Percentiles rank a stretch among this genome's conserved stretches.
Evolutionary conservation across 2,329 filamentous ascomycete genomes (phyloP).

Genomic region (Penicillium sp.): DNA sequence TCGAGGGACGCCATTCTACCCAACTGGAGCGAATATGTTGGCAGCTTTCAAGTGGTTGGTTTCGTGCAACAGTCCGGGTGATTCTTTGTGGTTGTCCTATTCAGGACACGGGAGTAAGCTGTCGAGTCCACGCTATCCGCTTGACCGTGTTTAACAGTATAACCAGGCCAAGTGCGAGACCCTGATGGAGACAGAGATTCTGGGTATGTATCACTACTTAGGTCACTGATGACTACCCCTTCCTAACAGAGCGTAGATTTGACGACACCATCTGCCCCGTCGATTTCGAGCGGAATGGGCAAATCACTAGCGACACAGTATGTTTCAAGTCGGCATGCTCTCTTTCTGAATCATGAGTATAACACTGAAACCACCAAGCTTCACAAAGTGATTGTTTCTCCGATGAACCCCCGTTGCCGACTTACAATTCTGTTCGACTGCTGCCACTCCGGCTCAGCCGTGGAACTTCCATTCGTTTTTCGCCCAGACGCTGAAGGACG

Average conservation of each 20-base stretch:
- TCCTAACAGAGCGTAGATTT: slow-evolving; percentile 34
- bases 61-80: slow-evolving; percentile 47
- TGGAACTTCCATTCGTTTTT: slow-evolving; percentile 61
- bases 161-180: too few relatives aligned
- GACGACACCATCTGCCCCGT: slow-evolving; percentile 58
- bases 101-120: slow-evolving; percentile 61
- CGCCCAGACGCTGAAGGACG: slow-evolving; percentile 59
- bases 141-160: too few relatives aligned
- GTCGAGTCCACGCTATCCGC: background rate
- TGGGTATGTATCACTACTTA: too few relatives aligned
- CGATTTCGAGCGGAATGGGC: slow-evolving; percentile 54
- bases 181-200: too few relatives aligned
- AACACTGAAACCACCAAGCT: slow-evolving; percentile 26
- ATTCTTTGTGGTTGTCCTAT: slow-evolving; percentile 59
- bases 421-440: slow-evolving; percentile 62
- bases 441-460: slow-evolving; percentile 61
- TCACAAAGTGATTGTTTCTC: slow-evolving; percentile 55
- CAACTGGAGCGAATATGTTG: slow-evolving; percentile 47
- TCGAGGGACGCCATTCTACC: slow-evolving; percentile 33
- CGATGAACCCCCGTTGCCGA: slow-evolving; percentile 52
- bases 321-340: slow-evolving; percentile 3
- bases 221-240: too few relatives aligned
- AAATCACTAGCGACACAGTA: slow-evolving; percentile 52
- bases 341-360: too few relatives aligned
- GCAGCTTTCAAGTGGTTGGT: slow-evolving; percentile 62